phyloP scores from a whole-genome alignment of 371 early-diverging fungal genomes.

The Mucor racemosus region DNA sequence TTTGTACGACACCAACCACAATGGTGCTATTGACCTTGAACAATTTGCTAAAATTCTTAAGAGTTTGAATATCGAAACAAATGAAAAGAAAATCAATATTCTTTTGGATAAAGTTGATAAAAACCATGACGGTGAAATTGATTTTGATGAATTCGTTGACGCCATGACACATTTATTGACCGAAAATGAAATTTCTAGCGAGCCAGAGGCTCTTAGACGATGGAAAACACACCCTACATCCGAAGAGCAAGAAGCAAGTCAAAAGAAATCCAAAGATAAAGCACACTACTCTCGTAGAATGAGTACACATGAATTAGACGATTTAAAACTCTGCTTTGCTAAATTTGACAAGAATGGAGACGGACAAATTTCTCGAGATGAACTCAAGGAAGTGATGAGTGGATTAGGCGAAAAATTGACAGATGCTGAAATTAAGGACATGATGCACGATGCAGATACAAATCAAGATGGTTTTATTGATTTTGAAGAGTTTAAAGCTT shows the following conservation, averaged over 20 bases:
- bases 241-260: neutral
- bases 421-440: conserved; percentile 77
- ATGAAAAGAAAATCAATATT: conserved; percentile 11
- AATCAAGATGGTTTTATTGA: conserved; percentile 73
- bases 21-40: conserved; percentile 24
- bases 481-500: conserved; percentile 62
- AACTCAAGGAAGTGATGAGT: conserved; percentile 71
- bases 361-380: conserved; percentile 70
- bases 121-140: conserved; percentile 54
- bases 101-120: conserved; percentile 19
- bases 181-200: neutral
- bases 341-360: conserved; percentile 79
- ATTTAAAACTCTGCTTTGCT: conserved; percentile 69
- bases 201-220: conserved; percentile 13
- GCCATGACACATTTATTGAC: conserved; percentile 54
- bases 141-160: conserved; percentile 74
- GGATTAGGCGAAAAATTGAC: conserved; percentile 74
- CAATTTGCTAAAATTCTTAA: conserved; percentile 25
- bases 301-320: conserved; percentile 55
- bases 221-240: conserved; percentile 15
- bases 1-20: conserved; percentile 32
- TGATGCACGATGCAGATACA: conserved; percentile 83
- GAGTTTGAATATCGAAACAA: conserved; percentile 22
- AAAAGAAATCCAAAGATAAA: conserved; percentile 4
- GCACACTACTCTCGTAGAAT: conserved; percentile 17